These are phyloP conservation scores for Solanum pennellii DNA, from an alignment of 257 asterid genomes.

Conservation along the genomic window DNA sequence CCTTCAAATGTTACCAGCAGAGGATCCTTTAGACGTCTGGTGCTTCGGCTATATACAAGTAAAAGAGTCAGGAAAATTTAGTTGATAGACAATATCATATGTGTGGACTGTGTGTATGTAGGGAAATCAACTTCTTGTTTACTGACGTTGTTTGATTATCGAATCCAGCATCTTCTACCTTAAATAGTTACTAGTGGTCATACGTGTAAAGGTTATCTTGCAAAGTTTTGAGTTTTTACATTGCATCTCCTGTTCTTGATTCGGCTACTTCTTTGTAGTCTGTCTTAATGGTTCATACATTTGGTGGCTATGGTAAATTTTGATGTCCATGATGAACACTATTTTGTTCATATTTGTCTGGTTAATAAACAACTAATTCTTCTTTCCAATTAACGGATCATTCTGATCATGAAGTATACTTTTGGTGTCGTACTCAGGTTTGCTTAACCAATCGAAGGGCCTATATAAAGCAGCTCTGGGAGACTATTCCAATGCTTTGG, in stretches of 20 bases:
- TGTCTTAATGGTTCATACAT: neutral
- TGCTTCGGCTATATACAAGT: neutral
- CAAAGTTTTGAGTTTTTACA: neutral
- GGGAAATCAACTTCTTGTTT: neutral
- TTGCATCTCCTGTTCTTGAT: neutral
- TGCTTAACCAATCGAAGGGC: conserved; percentile 66
- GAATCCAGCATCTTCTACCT: neutral
- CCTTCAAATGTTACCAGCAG: neutral
- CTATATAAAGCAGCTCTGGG: conserved; percentile 44
- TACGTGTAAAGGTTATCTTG: neutral
- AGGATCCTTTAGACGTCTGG: neutral
- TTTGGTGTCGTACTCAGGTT: conserved; percentile 34
- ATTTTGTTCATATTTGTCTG: neutral
- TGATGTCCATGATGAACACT: neutral
- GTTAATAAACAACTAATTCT: neutral
- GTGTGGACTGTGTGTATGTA: neutral
- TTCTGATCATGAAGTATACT: neutral
- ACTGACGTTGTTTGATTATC: neutral
- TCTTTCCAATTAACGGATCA: neutral
- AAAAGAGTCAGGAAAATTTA: neutral
- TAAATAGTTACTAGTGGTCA: neutral
- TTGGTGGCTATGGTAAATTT: neutral
- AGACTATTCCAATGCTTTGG: conserved; percentile 52
- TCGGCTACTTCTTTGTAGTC: neutral
- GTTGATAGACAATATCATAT: neutral